Base-by-base conservation (phyloP, 768 basidiomycete species). In the Galerina marginata region DNA sequence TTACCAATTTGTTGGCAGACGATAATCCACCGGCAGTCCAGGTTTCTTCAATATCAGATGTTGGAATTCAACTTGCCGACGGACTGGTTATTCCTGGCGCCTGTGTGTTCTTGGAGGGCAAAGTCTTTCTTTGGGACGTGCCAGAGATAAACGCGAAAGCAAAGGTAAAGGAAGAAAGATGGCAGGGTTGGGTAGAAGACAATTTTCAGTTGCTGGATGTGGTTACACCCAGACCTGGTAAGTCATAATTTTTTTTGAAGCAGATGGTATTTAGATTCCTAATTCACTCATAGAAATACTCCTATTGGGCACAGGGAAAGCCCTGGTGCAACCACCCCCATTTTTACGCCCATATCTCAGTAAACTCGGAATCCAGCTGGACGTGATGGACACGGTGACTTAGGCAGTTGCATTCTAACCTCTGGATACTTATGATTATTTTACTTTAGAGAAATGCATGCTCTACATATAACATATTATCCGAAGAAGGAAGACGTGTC, bases 401-500 rank as follows among this genome's bases (percentile, higher is more conserved):
- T 6, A 3, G 26, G 25, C 50, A 49, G 11, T 12, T n/a, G 46
- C 14, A 36, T 60, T 29, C 56, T 37, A 52, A 33, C 37, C 16
- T 48, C 36, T 25, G 14, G 1, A 25, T 46, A 15, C 9, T 37
- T 25, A 52, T 42, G 58, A 33, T 36, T 37, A 54, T 49, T 14
- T 38, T 38, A 38, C 26, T 26, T 16, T 57, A 92, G 95, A 80
- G 93, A 68, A 97, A 96, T 71, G 96, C 96, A 15, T 95, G 93
- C 67, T 90, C 96, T 26, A 98, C 96, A 0, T 99, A 95, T 74
- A 98, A 99, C 73, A 72, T 99, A 23, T 81, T 99, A 47, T 76
- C 90, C 0, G 96, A 99, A 72, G 96, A 99, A 75, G 96, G 96
- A 6, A 81, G 96, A 54, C 88, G 91, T 25, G 93, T 98, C 11